phyloP scores from a whole-genome alignment of 2,329 filamentous ascomycete genomes.

The Cercospora sesami region DNA sequence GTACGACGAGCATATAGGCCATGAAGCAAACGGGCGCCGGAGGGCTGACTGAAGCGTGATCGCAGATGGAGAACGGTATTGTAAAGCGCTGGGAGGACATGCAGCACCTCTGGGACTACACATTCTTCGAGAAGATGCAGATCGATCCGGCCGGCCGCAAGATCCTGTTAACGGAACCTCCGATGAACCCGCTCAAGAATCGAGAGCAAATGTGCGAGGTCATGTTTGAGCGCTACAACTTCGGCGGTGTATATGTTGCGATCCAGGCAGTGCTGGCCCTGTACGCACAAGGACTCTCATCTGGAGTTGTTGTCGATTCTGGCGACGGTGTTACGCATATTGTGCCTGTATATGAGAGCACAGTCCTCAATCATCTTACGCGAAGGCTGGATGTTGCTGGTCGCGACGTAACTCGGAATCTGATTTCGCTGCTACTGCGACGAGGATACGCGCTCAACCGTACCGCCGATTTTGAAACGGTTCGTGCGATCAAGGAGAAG shows the following conservation, averaged over 20 bases:
- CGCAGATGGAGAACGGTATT: conserved; percentile 96
- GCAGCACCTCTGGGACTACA: conserved; percentile 99
- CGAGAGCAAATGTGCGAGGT: conserved; percentile 97
- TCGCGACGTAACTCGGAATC: conserved; percentile 95
- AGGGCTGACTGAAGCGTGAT: conserved; percentile 21
- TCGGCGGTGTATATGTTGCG: conserved; percentile 95
- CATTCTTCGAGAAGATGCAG: conserved; percentile 95
- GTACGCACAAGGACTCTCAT: conserved; percentile 82
- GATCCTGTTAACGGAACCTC: conserved; percentile 94
- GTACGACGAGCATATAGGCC: conserved; percentile 47
- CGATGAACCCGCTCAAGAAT: conserved; percentile 97
- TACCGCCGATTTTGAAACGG: conserved; percentile 97
- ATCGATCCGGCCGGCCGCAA: conserved; percentile 88
- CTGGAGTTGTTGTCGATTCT: conserved; percentile 97
- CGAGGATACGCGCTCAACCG: conserved; percentile 96
- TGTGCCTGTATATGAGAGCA: conserved; percentile 96
- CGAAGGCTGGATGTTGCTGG: conserved; percentile 91
- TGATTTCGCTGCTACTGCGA: conserved; percentile 90
- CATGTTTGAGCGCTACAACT: conserved; percentile 97
- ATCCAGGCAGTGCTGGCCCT: conserved; percentile 95
- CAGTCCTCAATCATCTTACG: conserved; percentile 95
- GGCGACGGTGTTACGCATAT: conserved; percentile 98
- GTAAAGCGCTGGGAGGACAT: conserved; percentile 99
- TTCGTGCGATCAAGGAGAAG: conserved; percentile 99
- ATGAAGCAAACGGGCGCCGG: background rate